These are phyloP conservation scores for Fusarium compactum DNA, from an alignment of 2,329 filamentous ascomycete genomes.

Conservation along the genomic window DNA sequence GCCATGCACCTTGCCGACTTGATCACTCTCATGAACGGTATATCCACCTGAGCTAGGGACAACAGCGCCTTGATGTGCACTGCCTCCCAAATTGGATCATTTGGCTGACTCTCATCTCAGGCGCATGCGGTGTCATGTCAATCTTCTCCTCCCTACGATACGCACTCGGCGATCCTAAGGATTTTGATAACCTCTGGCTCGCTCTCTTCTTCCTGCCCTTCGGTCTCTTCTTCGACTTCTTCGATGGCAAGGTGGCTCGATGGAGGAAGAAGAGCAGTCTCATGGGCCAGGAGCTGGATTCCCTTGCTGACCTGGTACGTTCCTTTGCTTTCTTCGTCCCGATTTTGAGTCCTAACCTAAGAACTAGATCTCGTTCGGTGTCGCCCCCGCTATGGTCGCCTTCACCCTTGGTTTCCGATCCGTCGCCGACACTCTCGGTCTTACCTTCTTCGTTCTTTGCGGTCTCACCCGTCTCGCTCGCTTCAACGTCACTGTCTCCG, in stretches of 20 bases:
- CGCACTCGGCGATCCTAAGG: slow-evolving; percentile 77
- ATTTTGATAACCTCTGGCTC: slow-evolving; percentile 79
- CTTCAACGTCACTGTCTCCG: slow-evolving; percentile 95
- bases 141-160: slow-evolving; percentile 96
- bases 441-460: slow-evolving; percentile 93
- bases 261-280: slow-evolving; percentile 97
- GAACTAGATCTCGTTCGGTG: slow-evolving; percentile 89
- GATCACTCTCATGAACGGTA: slow-evolving; percentile 86
- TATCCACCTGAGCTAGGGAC: slow-evolving; percentile 19
- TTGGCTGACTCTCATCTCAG: slow-evolving; percentile 50
- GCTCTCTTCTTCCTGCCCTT: slow-evolving; percentile 91
- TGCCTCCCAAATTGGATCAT: no score
- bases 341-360: slow-evolving; percentile 18
- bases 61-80: background rate
- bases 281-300: slow-evolving; percentile 98
- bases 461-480: slow-evolving; percentile 92
- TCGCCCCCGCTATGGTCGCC: slow-evolving; percentile 86
- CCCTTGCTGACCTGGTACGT: slow-evolving; percentile 89
- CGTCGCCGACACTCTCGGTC: slow-evolving; percentile 79
- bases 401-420: slow-evolving; percentile 92
- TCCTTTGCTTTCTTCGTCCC: slow-evolving; percentile 6
- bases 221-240: slow-evolving; percentile 96
- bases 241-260: slow-evolving; percentile 95
- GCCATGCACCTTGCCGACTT: slow-evolving; percentile 84
- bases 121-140: slow-evolving; percentile 93